Percentiles rank a stretch among this genome's conserved stretches.
These are phyloP conservation scores for Paraphaeosphaeria sporulosa DNA, from an alignment of 2,329 filamentous ascomycete genomes.

Conservation along the genomic window DNA sequence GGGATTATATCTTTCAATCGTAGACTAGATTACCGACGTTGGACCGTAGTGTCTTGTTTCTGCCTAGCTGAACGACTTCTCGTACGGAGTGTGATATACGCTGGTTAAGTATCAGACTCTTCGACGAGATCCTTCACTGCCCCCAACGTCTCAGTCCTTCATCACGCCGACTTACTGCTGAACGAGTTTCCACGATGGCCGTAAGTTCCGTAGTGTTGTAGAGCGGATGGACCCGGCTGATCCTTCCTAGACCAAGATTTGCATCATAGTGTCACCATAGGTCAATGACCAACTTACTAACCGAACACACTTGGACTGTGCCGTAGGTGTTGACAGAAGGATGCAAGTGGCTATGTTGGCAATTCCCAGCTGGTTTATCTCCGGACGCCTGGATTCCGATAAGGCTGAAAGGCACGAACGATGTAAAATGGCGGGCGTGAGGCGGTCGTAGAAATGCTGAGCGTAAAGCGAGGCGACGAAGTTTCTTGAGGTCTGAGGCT, in stretches of 20 bases:
- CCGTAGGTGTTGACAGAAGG: conserved; percentile 14
- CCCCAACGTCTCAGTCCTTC: conserved; percentile 15
- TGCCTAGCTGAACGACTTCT: conserved; percentile 9
- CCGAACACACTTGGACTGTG: conserved; percentile 10
- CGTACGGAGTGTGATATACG: conserved; percentile 9
- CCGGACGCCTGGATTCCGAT: conserved; percentile 26
- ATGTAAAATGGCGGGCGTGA: conserved; percentile 7
- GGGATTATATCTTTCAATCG: conserved; percentile 4
- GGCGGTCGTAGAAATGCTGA: conserved; percentile 17
- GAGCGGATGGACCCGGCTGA: neutral
- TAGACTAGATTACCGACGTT: neutral
- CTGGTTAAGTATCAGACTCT: conserved; percentile 13
- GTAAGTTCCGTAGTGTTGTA: neutral
- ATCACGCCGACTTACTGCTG: conserved; percentile 2
- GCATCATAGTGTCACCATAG: neutral
- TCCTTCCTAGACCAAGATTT: conserved; percentile 1
- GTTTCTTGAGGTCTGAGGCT: conserved; percentile 3
- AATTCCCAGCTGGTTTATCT: conserved; percentile 18
- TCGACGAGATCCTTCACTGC: conserved; percentile 12
- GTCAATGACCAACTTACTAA: conserved; percentile 6
- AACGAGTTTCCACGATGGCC: neutral
- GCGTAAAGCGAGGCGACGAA: conserved; percentile 8
- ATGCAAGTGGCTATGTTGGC: conserved; percentile 31
- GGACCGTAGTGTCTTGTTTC: conserved; percentile 5
- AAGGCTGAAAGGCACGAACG: conserved; percentile 31